Evolutionary conservation across 305 asterid species (phyloP), one percentile per base, ranked within the genome.

Genomic region (Fraxinus sp.): DNA sequence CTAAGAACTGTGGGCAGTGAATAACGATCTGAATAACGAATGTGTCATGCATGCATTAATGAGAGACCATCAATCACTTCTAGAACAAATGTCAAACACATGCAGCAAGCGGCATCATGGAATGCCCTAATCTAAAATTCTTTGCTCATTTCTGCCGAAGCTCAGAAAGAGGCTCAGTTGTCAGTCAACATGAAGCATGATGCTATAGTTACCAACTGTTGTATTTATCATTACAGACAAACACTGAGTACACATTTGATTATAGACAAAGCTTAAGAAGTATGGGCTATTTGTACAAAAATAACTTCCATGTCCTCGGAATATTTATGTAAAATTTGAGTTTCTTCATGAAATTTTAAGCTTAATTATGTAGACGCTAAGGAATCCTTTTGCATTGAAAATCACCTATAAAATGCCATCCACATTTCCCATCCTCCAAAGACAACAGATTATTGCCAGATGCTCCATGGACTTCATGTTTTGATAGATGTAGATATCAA

Each of bases 21-120:
- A 80, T 66, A 73, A 10, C 36, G 82, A 83, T 41, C 57, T 28
- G 37, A 66, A 71, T 70, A 46, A 46, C 46, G 55, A 79, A n/a
- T 18, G n/a, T 22, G 74, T 37, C 30, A 8, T 46, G 26, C 33
- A 79, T 68, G 80, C 28, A 83, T 35, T 82, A 62, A 83, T 7
- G 76, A 62, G 75, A 79, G 77, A 73, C 8, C 43, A 30, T 68
- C 20, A 70, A 7, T 20, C 22, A 11, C 80, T 80, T 75, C 28
- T 24, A 18, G 77, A 41, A 13, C 16, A 77, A 82, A 43, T 11
- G 62, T 64, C 26, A 18, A 64, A 41, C 57, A 79, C 14, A 43
- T 74, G 68, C 46, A 57, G 39, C 77, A 64, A 64, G 73, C 7
- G 33, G 35, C 20, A 68, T 68, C 76, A 71, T 13, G 43, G 43